Evolutionary conservation across 2,329 filamentous ascomycete genomes (phyloP).

Genomic region (Curvularia verruculosa): DNA sequence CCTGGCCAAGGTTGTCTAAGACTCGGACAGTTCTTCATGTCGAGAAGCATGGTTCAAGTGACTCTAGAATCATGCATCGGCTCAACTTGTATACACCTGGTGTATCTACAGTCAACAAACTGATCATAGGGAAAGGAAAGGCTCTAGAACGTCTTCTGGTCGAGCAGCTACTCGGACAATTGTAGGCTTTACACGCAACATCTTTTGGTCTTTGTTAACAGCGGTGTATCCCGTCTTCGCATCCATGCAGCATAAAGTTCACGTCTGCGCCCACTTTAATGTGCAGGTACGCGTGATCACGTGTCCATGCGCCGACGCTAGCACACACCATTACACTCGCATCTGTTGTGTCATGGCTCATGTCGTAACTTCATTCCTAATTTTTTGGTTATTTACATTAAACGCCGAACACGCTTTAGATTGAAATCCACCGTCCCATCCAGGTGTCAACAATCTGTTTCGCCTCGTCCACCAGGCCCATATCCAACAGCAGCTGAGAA

Average conservation of each 20-base stretch:
- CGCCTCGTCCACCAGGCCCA: slow-evolving; percentile 73
- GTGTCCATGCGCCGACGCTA: neutral
- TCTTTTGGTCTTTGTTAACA: neutral
- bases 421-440: slow-evolving; percentile 70
- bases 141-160: neutral
- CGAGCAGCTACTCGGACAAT: neutral
- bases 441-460: slow-evolving; percentile 68
- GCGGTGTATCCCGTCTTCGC: neutral
- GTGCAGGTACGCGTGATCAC: neutral
- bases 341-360: neutral
- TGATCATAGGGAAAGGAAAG: neutral
- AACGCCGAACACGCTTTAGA: slow-evolving; percentile 14
- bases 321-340: neutral
- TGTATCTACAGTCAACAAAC: neutral
- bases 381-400: neutral
- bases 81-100: neutral
- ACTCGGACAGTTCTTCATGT: neutral
- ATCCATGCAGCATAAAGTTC: neutral
- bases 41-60: neutral
- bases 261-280: neutral
- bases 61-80: neutral
- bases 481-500: slow-evolving; percentile 66
- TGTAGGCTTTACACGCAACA: neutral
- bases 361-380: neutral
- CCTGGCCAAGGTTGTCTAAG: neutral